These are phyloP conservation scores for Saccharomycopsis malanga DNA, from an alignment of 805 yeast genomes.

Conservation along the genomic window DNA sequence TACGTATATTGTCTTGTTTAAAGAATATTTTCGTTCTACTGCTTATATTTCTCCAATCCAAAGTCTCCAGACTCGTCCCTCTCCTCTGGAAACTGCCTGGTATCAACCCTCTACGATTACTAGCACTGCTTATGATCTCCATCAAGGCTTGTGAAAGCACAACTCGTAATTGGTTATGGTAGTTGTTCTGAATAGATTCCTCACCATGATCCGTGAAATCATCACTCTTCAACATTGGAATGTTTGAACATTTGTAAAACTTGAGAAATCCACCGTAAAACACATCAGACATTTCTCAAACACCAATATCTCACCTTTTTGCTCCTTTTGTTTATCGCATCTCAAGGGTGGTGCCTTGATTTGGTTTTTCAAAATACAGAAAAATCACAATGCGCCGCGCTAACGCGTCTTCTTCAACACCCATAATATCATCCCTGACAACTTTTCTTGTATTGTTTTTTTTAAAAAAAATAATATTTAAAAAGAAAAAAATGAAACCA, in stretches of 20 bases:
- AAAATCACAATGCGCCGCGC: too few species aligned
- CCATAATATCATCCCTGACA: too few species aligned
- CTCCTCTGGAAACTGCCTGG: not conserved
- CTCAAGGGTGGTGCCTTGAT: too few species aligned
- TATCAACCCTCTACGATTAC: not conserved
- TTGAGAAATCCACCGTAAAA: constrained; percentile 11
- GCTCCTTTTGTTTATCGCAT: too few species aligned
- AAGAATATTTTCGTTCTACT: constrained; percentile 6
- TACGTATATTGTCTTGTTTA: constrained; percentile 7
- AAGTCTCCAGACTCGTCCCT: too few species aligned
- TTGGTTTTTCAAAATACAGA: too few species aligned
- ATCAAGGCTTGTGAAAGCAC: constrained; percentile 3
- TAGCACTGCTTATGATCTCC: not conserved
- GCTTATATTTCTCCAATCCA: constrained; percentile 8
- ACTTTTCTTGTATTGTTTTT: too few species aligned
- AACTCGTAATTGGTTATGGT: not conserved
- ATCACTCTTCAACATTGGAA: constrained; percentile 3
- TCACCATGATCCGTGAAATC: not conserved
- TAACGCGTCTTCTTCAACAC: too few species aligned
- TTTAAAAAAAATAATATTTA: too few species aligned
- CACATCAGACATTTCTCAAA: constrained; percentile 2
- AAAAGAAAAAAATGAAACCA: not conserved
- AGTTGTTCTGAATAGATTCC: not conserved
- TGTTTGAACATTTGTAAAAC: constrained; percentile 12
- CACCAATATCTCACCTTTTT: too few species aligned